phyloP scores from a whole-genome alignment of 73 alveolate genomes.

The Stentor roeselii region DNA sequence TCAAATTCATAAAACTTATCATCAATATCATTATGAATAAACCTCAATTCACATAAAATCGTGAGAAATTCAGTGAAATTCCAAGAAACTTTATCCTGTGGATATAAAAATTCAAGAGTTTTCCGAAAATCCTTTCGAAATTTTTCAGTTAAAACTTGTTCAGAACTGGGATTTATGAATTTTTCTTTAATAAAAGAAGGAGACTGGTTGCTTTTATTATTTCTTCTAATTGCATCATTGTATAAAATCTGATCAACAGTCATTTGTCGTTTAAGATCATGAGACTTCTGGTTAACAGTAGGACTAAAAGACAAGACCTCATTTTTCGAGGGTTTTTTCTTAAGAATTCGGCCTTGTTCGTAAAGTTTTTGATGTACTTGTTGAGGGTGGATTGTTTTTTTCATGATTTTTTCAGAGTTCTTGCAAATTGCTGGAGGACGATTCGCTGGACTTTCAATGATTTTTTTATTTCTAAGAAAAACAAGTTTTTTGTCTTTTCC shows the following conservation, averaged over 20 bases:
- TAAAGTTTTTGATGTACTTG: neutral
- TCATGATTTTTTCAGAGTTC: neutral
- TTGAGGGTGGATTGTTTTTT: neutral
- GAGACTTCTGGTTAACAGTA: slow-evolving; percentile 5
- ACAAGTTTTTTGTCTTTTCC: neutral
- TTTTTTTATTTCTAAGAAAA: neutral
- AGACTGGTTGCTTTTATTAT: neutral
- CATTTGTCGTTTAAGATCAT: neutral
- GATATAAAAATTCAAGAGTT: neutral
- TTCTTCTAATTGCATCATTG: slow-evolving; percentile 22
- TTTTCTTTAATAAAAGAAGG: neutral
- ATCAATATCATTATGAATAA: neutral
- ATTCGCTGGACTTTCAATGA: neutral
- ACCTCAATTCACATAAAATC: neutral
- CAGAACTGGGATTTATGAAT: neutral
- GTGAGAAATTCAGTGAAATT: neutral
- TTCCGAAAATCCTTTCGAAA: neutral
- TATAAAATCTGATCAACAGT: neutral
- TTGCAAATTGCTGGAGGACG: neutral
- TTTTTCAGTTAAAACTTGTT: neutral
- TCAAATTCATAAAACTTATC: neutral
- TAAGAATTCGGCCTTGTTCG: neutral
- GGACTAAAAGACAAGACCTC: neutral
- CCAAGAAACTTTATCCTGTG: neutral
- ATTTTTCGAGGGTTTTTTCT: neutral